Evolutionary conservation across 2,329 filamentous ascomycete species (phyloP).

Genomic region (Penicillium olsonii): DNA sequence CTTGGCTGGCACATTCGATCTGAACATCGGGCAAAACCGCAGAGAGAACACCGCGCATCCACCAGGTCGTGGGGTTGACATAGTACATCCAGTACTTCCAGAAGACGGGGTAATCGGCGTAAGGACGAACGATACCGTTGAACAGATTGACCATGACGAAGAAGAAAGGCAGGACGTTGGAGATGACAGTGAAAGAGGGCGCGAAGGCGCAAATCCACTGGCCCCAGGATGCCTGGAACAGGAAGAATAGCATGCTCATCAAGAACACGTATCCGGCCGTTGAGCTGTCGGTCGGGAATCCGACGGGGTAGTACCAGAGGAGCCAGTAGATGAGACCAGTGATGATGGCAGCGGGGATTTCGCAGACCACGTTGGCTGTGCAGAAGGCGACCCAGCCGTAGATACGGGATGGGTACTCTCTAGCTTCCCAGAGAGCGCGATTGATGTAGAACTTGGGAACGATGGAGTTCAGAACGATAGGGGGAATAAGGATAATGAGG

Average conservation of each 20-base stretch:
- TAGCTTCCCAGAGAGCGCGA: slow-evolving; percentile 69
- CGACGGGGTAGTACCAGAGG: slow-evolving; percentile 75
- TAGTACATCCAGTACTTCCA: slow-evolving; percentile 74
- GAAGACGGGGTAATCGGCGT: slow-evolving; percentile 64
- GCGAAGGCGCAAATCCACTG: slow-evolving; percentile 85
- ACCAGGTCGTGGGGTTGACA: slow-evolving; percentile 69
- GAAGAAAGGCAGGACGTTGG: slow-evolving; percentile 76
- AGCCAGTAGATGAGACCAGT: slow-evolving; percentile 68
- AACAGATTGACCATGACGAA: slow-evolving; percentile 76
- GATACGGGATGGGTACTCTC: slow-evolving; percentile 72
- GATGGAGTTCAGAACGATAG: slow-evolving; percentile 71
- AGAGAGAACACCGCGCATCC: slow-evolving; percentile 69
- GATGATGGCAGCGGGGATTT: slow-evolving; percentile 70
- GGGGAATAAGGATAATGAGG: slow-evolving; percentile 65
- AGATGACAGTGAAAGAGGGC: slow-evolving; percentile 75
- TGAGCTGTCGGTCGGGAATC: slow-evolving; percentile 65
- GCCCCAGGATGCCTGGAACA: slow-evolving; percentile 75
- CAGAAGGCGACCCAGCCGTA: slow-evolving; percentile 78
- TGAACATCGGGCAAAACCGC: slow-evolving; percentile 58
- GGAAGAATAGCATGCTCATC: slow-evolving; percentile 75
- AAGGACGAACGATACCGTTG: slow-evolving; percentile 75
- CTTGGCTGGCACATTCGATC: slow-evolving; percentile 56
- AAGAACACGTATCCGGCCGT: slow-evolving; percentile 75
- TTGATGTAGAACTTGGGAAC: slow-evolving; percentile 78
- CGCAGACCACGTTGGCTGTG: slow-evolving; percentile 70